Evolutionary conservation across 176 grass and related monocot species (phyloP).

Genomic region (Triticum urartu): DNA sequence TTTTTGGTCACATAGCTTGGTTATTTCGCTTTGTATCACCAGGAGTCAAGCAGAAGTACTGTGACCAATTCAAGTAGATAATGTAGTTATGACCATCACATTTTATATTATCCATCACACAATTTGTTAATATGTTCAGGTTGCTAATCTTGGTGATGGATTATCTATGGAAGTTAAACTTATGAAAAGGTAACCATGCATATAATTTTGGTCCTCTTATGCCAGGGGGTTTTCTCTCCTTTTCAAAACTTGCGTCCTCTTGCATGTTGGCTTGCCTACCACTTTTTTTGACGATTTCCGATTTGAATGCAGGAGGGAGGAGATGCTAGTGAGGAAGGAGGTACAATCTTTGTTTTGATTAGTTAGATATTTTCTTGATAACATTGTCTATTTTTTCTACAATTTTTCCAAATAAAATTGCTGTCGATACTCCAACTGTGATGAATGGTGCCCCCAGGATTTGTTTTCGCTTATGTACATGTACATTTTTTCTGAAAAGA

Average conservation of each 20-base stretch:
- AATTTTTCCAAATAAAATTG: background rate
- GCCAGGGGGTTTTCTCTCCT: background rate
- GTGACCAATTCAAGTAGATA: slow-evolving; percentile 10
- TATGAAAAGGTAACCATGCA: slow-evolving; percentile 79
- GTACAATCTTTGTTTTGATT: slow-evolving; percentile 37
- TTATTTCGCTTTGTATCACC: background rate
- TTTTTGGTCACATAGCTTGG: background rate
- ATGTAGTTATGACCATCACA: background rate
- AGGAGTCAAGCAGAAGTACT: slow-evolving; percentile 7
- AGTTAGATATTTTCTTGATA: background rate
- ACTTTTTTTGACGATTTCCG: slow-evolving; percentile 18
- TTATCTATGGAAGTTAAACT: slow-evolving; percentile 91
- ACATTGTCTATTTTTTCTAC: background rate
- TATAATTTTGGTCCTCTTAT: background rate
- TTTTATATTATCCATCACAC: slow-evolving; percentile 25
- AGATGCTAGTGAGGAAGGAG: slow-evolving; percentile 84
- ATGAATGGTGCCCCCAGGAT: background rate
- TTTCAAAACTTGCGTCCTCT: slow-evolving; percentile 11
- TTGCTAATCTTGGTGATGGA: slow-evolving; percentile 87
- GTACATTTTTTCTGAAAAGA: background rate
- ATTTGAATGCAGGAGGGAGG: slow-evolving; percentile 75
- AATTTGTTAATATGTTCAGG: slow-evolving; percentile 43
- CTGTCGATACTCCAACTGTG: slow-evolving; percentile 10
- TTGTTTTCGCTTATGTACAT: slow-evolving; percentile 10
- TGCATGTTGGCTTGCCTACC: slow-evolving; percentile 19